phyloP scores from a whole-genome alignment of 2,329 filamentous ascomycete species.

The Phaeosphaeriaceae sp. region DNA sequence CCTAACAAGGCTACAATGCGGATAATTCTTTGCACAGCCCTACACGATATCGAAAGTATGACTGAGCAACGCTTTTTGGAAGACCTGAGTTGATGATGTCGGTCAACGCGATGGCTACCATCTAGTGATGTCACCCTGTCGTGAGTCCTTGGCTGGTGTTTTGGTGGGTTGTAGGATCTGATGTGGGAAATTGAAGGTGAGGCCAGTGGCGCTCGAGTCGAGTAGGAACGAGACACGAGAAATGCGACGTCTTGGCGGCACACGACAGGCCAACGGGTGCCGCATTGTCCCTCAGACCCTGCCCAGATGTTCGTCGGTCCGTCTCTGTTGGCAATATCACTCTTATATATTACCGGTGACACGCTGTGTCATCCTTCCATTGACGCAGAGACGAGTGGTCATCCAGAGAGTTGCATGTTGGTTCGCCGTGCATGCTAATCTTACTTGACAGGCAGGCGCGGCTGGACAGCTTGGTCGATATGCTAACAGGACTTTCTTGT shows the following conservation, averaged over 20 bases:
- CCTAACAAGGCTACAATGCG: constrained; percentile 9
- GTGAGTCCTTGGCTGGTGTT: background rate
- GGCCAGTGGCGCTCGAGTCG: background rate
- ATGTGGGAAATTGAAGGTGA: background rate
- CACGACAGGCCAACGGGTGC: background rate
- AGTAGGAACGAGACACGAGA: background rate
- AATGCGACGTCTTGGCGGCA: constrained; percentile 4
- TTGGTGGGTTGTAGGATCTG: background rate
- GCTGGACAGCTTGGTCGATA: background rate
- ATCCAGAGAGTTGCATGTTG: background rate
- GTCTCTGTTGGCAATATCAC: background rate
- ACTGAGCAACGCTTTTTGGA: constrained; percentile 5
- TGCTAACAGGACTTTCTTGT: background rate
- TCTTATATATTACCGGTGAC: background rate
- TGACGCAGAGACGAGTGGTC: background rate
- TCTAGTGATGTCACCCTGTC: background rate
- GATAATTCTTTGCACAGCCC: constrained; percentile 17
- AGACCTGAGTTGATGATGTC: background rate
- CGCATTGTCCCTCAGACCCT: background rate
- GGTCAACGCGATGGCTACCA: background rate
- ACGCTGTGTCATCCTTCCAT: background rate
- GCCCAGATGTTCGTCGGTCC: background rate
- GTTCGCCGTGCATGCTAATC: background rate
- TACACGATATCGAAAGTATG: constrained; percentile 15
- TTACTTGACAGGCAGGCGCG: background rate